phyloP scores from a whole-genome alignment of 2,329 filamentous ascomycete species.

The Mollisiaceae sp. region DNA sequence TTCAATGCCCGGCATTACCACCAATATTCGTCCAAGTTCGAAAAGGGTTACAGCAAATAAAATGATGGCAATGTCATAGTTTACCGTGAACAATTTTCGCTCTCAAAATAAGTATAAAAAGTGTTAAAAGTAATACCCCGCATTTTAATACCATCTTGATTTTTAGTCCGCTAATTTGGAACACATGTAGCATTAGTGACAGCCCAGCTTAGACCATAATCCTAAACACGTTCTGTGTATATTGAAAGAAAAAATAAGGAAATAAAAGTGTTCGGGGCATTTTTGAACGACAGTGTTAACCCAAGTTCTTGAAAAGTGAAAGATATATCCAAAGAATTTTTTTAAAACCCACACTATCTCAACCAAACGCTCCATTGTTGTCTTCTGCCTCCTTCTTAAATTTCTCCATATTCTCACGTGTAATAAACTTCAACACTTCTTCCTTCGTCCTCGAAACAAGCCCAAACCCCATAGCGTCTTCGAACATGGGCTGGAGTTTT shows the following conservation, averaged over 20 bases:
- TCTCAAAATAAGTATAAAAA: no score
- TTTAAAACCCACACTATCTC: neutral
- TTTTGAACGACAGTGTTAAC: neutral
- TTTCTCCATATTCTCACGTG: conserved; percentile 13
- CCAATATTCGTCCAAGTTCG: no score
- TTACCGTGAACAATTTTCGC: no score
- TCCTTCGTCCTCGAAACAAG: conserved; percentile 13
- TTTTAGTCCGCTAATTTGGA: no score
- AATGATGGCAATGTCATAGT: no score
- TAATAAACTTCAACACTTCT: conserved; percentile 13
- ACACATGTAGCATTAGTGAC: no score
- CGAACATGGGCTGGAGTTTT: conserved; percentile 10
- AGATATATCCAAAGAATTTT: conserved; percentile 3
- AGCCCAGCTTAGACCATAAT: neutral
- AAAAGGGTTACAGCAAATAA: no score
- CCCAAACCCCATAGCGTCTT: conserved; percentile 1
- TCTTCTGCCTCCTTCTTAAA: conserved; percentile 15
- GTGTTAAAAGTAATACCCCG: no score
- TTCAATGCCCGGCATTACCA: no score
- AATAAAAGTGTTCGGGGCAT: neutral
- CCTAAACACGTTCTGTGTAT: neutral
- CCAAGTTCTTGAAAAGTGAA: conserved; percentile 3
- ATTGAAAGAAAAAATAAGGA: neutral
- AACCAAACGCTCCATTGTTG: conserved; percentile 5
- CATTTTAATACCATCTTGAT: no score